Evolutionary conservation across 495 filamentous ascomycete species (phyloP), one percentile per base, ranked within the genome.

Genomic region (Aspergillus saccharolyticus): DNA sequence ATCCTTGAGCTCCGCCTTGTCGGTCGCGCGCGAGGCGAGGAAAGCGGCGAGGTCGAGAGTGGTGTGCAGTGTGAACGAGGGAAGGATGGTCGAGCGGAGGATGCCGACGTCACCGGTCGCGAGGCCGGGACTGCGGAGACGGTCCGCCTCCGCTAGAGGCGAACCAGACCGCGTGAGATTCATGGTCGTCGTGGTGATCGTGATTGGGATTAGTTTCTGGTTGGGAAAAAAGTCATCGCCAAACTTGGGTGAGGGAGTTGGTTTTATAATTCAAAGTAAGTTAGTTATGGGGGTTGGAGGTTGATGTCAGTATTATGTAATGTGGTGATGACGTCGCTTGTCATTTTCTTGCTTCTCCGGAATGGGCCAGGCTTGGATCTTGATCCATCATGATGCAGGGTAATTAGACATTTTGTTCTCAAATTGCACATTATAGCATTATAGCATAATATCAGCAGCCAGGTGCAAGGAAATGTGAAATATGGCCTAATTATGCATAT

Each of bases 1-100:
- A 62, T 85, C 81, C 63, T 85, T 85, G 22, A 76, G 66, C 22
- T 84, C 82, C 28, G 79, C 73, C 17, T 73, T 71, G 67, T 81
- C 58, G 3, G 78, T 80, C 43, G 71, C 63, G 15, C 77, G 68
- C 1, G 77, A 78, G 45, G 72, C 64, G 8, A 68, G 64, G 55
- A 78, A 85, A 0, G 81, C 72, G 19, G 72, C 69, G n/a, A 79
- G 17, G 0, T 78, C 70, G 17, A 82, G 69, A 2, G 68, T 60
- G 2, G 74, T 67, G 57, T 83, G 75, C 0, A 83, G 62, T 0
- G 68, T 66, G 20, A 82, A 64, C 7, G 75, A 80, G 3, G 80
- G 80, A 0, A 81, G 70, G 21, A 82, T 65, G 3, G 80, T 80
- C 42, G 79, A 76, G 58, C 70, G 72, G 33, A 82, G 62, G 49